Base-by-base conservation (phyloP, 225 moss, liverwort and hornwort species). In the Anthoceros angustus region DNA sequence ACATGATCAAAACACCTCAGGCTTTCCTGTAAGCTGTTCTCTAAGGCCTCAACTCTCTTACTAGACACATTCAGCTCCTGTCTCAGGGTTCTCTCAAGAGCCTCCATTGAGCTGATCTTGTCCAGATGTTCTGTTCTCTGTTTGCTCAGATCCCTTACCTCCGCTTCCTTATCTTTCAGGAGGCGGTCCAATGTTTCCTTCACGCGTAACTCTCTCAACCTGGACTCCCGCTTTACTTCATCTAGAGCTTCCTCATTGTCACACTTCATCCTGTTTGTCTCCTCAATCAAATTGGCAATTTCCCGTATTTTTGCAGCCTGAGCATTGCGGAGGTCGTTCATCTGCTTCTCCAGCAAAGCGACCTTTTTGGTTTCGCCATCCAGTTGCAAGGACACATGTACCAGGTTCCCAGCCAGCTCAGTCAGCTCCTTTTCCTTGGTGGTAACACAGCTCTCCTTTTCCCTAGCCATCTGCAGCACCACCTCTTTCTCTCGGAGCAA, bases 381-480 rank as follows among this genome's bases (percentile, higher is more conserved):
- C 46, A 79, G 46, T 12, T 64, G 70, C 45, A 67, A 43, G 63
- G 75, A 66, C 6, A 79, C 69, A 63, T 79, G 45, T 26, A 70
- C 79, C 62, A 79, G 64, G 43, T 70, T 70, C 39, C 75, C 66
- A 67, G 75, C 75, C 79, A 79, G 75, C 61, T 72, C 70, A 39
- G 67, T 39, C 12, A 70, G 25, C 42, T 79, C 79, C 15, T 66
- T 66, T 39, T 80, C 79, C 66, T 73, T 80, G 39, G 49, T 68
- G 10, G 66, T 42, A 18, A 70, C 23, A 43, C 68, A 62, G 39
- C 48, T 67, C 42, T 76, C 79, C 62, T 64, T 75, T 45, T 72
- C 71, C 66, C 73, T 62, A 26, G 70, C 64, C 72, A 72, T 76
- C 25, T 60, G 77, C 43, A 81, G 67, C 23, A 66, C 67, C 49